phyloP scores from a whole-genome alignment of 1,284 basidiomycete species.

The Athelia sp. region DNA sequence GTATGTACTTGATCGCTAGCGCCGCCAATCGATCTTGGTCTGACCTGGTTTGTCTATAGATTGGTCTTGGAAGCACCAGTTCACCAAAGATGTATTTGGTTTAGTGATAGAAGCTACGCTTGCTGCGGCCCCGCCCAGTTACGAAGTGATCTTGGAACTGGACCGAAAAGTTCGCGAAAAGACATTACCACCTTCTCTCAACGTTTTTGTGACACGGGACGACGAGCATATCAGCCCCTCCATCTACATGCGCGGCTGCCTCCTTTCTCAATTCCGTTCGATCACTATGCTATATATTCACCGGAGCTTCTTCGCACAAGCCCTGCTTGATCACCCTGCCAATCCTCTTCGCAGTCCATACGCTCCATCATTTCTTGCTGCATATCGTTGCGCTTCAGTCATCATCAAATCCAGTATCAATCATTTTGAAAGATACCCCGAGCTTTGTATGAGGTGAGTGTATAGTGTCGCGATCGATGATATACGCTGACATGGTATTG shows the following conservation, averaged over 20 bases:
- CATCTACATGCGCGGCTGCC: conserved; percentile 41
- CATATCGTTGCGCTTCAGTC: conserved; percentile 57
- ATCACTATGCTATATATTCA: conserved; percentile 50
- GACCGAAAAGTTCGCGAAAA: conserved; percentile 56
- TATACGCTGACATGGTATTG: neutral
- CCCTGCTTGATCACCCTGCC: conserved; percentile 53
- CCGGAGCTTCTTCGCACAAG: conserved; percentile 57
- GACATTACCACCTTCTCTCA: conserved; percentile 43
- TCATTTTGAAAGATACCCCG: conserved; percentile 48
- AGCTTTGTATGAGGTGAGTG: conserved; percentile 43
- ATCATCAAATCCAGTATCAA: conserved; percentile 46
- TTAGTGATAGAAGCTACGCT: conserved; percentile 45
- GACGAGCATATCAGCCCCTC: conserved; percentile 46
- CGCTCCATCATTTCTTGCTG: conserved; percentile 59
- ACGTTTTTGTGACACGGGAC: conserved; percentile 39
- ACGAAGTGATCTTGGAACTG: conserved; percentile 50
- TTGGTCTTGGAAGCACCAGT: conserved; percentile 26
- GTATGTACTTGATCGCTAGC: conserved; percentile 24
- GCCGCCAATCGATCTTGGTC: neutral
- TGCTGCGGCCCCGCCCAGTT: conserved; percentile 44
- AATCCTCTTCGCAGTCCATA: conserved; percentile 60
- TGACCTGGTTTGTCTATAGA: conserved; percentile 12
- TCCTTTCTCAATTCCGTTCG: conserved; percentile 47
- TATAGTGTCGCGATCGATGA: conserved; percentile 21
- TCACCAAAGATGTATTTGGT: conserved; percentile 22